phyloP scores from a whole-genome alignment of 441 rosid species.

The Syzygium malaccense region DNA sequence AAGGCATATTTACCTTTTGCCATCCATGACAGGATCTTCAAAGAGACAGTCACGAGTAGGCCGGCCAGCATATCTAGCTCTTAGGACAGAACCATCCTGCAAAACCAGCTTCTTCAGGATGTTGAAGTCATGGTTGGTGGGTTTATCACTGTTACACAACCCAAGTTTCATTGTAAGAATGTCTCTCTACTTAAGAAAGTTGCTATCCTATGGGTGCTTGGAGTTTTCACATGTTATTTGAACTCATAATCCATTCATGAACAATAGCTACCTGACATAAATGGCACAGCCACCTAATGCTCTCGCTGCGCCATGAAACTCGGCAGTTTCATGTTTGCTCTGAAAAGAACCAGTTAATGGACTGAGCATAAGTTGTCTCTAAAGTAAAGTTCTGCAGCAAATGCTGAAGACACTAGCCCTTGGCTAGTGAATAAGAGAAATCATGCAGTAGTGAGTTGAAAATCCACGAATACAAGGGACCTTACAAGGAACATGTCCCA shows the following conservation, averaged over 20 bases:
- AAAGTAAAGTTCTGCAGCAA: neutral
- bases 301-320: constrained; percentile 62
- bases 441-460: neutral
- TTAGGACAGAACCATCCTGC: constrained; percentile 58
- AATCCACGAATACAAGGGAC: neutral
- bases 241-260: neutral
- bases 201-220: neutral
- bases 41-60: constrained; percentile 71
- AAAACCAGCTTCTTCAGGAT: constrained; percentile 59
- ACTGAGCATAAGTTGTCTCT: neutral
- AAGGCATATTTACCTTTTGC: constrained; percentile 35
- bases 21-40: constrained; percentile 64
- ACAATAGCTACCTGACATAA: constrained; percentile 44
- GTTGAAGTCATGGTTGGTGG: constrained; percentile 59
- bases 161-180: neutral
- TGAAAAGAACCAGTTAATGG: constrained; percentile 9
- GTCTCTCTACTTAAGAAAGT: neutral
- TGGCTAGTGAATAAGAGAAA: neutral
- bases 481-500: constrained; percentile 84
- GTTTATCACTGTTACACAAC: constrained; percentile 49
- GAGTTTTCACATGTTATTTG: neutral
- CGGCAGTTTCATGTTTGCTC: constrained; percentile 61
- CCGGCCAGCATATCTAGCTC: constrained; percentile 62
- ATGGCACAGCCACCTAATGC: constrained; percentile 71
- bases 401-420: neutral